phyloP scores from a whole-genome alignment of 441 rosid genomes.

The Omphalea diandra region DNA sequence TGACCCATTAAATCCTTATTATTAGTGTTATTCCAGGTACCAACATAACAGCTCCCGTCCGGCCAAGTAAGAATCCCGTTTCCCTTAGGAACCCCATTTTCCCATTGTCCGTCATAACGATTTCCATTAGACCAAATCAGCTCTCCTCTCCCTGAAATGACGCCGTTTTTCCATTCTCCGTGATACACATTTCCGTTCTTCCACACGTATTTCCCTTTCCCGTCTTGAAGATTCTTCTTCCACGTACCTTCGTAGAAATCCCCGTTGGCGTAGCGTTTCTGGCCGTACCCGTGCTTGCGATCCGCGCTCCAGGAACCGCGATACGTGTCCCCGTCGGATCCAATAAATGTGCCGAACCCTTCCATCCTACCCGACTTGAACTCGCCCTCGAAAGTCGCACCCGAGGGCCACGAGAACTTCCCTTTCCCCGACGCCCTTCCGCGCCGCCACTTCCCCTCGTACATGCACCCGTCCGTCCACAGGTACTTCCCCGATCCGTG shows the following conservation, averaged over 20 bases:
- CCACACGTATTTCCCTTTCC: constrained; percentile 77
- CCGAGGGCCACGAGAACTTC: constrained; percentile 94
- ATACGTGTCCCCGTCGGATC: constrained; percentile 75
- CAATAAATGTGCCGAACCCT: constrained; percentile 71
- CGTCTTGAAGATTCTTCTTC: constrained; percentile 73
- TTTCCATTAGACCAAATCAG: constrained; percentile 68
- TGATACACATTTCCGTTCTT: constrained; percentile 62
- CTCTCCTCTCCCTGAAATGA: constrained; percentile 64
- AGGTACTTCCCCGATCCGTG: constrained; percentile 88
- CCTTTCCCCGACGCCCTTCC: constrained; percentile 85
- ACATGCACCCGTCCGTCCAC: constrained; percentile 93
- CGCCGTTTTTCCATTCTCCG: constrained; percentile 78
- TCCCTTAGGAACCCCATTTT: constrained; percentile 72
- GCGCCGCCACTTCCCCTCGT: constrained; percentile 80
- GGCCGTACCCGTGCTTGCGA: constrained; percentile 71
- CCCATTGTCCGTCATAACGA: constrained; percentile 77
- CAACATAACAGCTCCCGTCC: constrained; percentile 61
- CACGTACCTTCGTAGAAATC: constrained; percentile 72
- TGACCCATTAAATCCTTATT: too few relatives aligned
- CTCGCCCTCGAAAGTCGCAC: constrained; percentile 81
- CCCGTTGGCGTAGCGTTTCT: constrained; percentile 70
- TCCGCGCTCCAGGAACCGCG: constrained; percentile 68
- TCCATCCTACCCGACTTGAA: constrained; percentile 84
- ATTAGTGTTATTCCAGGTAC: constrained; percentile 53
- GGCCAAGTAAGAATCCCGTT: constrained; percentile 64